Percentiles rank a stretch among this genome's conserved stretches.
These are phyloP conservation scores for Paraconiothyrium brasiliense DNA, from an alignment of 2,329 filamentous ascomycete genomes.

Conservation along the genomic window DNA sequence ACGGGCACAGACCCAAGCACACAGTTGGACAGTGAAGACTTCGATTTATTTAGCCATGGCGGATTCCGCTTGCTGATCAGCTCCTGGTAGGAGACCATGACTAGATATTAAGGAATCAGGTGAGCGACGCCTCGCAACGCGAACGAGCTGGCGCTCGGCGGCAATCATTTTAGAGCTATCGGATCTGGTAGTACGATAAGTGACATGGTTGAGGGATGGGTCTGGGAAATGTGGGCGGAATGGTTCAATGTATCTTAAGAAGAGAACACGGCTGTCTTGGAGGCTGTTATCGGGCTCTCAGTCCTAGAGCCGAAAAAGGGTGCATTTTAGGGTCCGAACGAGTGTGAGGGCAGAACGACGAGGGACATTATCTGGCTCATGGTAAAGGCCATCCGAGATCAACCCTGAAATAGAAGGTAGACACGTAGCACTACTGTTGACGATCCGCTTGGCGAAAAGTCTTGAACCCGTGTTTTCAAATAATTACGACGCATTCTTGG, in stretches of 20 bases:
- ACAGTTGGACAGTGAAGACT: neutral
- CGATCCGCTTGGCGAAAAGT: neutral
- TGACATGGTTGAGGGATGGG: neutral
- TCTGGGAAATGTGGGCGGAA: neutral
- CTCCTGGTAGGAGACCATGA: neutral
- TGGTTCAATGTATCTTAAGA: neutral
- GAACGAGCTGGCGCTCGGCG: neutral
- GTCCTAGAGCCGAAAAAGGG: neutral
- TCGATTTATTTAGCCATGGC: neutral
- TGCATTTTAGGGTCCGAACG: neutral
- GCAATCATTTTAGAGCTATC: neutral
- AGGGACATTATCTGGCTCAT: neutral
- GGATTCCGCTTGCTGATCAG: neutral
- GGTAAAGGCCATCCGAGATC: neutral
- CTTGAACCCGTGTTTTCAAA: neutral
- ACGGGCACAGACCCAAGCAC: neutral
- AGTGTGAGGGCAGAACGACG: neutral
- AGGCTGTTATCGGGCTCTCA: neutral
- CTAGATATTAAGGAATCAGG: neutral
- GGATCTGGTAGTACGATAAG: neutral
- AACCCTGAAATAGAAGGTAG: neutral
- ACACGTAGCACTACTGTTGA: neutral
- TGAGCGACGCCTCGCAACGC: neutral
- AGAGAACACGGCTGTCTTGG: neutral
- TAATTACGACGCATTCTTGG: neutral